A percentile compares a stretch with the other conserved stretches of the same genome.
phyloP scores from a whole-genome alignment of 163 green algal species.

The Coccomyxa subellipsoidea region DNA sequence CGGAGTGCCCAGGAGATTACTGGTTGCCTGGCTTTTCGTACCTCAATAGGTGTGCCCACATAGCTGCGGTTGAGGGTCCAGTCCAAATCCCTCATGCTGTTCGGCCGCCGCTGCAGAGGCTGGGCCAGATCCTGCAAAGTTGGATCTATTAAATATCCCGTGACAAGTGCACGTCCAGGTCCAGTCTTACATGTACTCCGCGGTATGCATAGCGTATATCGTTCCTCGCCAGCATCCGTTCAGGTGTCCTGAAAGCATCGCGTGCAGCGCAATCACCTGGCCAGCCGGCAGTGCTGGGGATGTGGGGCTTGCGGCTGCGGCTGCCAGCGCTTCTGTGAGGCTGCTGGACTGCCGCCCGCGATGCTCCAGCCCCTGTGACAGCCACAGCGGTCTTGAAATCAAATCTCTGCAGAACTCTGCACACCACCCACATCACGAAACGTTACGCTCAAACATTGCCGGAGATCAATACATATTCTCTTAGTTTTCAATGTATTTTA shows the following conservation, averaged over 20 bases:
- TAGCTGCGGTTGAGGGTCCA: slow-evolving; percentile 9
- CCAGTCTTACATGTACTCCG: no score
- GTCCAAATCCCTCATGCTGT: neutral
- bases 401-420: no score
- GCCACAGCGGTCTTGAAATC: no score
- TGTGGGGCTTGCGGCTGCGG: neutral
- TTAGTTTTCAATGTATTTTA: no score
- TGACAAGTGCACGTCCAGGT: no score
- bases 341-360: neutral
- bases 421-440: no score
- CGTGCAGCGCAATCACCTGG: neutral
- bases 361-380: neutral
- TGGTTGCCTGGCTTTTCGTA: neutral
- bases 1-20: neutral
- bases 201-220: no score
- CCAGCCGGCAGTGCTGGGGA: neutral
- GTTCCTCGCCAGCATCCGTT: no score
- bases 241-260: no score
- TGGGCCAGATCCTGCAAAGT: neutral
- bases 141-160: no score
- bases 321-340: neutral
- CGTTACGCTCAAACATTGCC: no score
- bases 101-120: neutral
- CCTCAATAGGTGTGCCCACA: neutral
- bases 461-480: no score